A percentile compares a stretch with the other conserved stretches of the same genome.
These are phyloP conservation scores for Solanum chiquidenum DNA, from an alignment of 257 asterid genomes.

Conservation along the genomic window DNA sequence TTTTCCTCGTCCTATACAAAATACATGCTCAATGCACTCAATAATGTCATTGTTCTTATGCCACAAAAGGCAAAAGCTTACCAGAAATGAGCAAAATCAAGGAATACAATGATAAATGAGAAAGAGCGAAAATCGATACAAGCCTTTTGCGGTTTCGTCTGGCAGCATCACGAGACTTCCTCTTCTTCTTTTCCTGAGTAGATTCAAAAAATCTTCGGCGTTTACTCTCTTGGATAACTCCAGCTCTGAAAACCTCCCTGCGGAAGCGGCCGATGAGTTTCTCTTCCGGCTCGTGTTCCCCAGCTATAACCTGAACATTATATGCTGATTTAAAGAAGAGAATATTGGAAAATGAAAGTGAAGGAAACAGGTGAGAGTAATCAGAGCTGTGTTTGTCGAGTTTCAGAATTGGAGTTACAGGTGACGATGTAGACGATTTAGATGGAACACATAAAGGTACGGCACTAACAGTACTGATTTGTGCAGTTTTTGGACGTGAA, in stretches of 20 bases:
- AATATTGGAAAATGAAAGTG: conserved; percentile 27
- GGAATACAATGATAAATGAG: neutral
- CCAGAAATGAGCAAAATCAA: neutral
- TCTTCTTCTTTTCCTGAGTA: conserved; percentile 34
- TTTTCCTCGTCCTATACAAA: neutral
- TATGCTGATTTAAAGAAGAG: conserved; percentile 25
- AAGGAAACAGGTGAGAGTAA: conserved; percentile 16
- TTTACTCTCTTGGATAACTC: conserved; percentile 38
- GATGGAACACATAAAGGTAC: neutral
- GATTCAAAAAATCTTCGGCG: conserved; percentile 41
- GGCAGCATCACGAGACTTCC: conserved; percentile 50
- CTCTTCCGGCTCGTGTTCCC: conserved; percentile 36
- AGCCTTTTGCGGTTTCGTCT: conserved; percentile 42
- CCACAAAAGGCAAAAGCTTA: neutral
- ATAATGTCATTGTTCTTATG: neutral
- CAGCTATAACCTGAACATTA: conserved; percentile 31
- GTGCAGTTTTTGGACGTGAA: neutral
- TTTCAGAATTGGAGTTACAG: neutral
- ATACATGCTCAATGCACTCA: neutral
- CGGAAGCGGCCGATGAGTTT: conserved; percentile 33
- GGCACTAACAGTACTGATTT: neutral
- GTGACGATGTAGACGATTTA: neutral
- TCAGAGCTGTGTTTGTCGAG: neutral
- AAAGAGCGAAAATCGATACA: neutral
- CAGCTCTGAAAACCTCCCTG: conserved; percentile 30